Base-by-base conservation (phyloP, 1,284 basidiomycete species). In the Entoloma clypeatum region DNA sequence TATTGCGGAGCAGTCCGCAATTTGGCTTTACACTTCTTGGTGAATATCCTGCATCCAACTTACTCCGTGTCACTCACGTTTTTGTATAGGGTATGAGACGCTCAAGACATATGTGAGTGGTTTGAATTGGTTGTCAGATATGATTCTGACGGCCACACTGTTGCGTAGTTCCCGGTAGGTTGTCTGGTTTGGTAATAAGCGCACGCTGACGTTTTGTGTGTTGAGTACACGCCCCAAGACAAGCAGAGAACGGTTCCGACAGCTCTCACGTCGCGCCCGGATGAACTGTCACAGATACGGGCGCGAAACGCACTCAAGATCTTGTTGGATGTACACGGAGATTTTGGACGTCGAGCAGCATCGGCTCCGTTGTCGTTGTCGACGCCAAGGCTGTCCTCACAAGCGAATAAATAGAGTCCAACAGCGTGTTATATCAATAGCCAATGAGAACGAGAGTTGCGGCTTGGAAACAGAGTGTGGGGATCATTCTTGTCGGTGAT, bases 271-370 rank as follows among this genome's bases (percentile, higher is more conserved):
- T 74, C 77, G 33, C 75, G 77, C 45, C 78, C 77, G 41, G 88
- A 92, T 53, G 92, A 96, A 50, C 74, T 96, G 61, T 80, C 90
- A 28, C 81, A 85, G 56, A 77, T 95, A 42, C 80, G 93, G 44
- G 93, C 93, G 14, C 75, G 92, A 46, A 95, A 95, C 70, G 93
- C 92, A n/a, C 76, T 97, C 54, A 91, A 89, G 63, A 90, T 91
- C 48, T 61, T 91, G 49, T 65, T 91, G 57, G 87, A 91, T 55
- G 84, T 89, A 24, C 86, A 89, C 62, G 85, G 86, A 25, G 86
- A 91, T 63, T 86, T 90, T 69, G 85, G 84, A 22, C 69, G 77
- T 39, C 71, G 76, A 30, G 71, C 70, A 22, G 63, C 64, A 46
- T 56, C 64, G 47, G 53, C 55, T 32, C 64, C 66, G 25, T 46